Base-by-base conservation (phyloP, 75 land plant genomes). In the Picea sitchensis region DNA sequence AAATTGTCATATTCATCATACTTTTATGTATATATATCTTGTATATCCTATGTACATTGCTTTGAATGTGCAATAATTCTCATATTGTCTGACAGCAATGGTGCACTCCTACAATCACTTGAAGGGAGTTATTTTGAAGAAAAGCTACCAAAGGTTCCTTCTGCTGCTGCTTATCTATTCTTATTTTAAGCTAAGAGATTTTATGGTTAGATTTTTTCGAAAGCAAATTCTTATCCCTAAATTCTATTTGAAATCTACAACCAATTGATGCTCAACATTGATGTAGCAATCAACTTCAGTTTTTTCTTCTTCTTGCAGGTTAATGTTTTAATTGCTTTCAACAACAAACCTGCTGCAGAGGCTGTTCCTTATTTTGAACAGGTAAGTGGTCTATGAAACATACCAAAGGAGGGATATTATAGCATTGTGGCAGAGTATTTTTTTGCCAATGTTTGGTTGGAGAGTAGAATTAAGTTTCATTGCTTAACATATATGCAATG, bases 261-360 rank as follows among this genome's bases (percentile, higher is more conserved):
- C 47, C 72, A 36, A 32, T n/a, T n/a, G n/a, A n/a, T n/a, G 47
- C 67, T 68, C 36, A 68, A 6, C n/a, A n/a, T 8, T 36, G 47
- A 68, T 68, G 34, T 38, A 36, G 41, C 18, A 18, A 36, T 38
- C 6, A 68, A 38, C 1, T 38, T 38, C 41, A 38, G 41, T 38
- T 8, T 17, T 68, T 68, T 68, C 41, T 68, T 81, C 30, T 67
- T 88, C 26, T 85, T 75, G 84, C 88, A 96, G 99, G 98, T 95
- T 56, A 96, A 88, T 92, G 95, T 84, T 58, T 87, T 96, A 44
- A 86, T 96, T 64, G 88, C 99, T 12, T 96, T 87, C 90, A 94
- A 92, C 87, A 96, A 96, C 89, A 89, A 87, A 84, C 94, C 99
- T 69, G 98, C 95, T 65, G 68, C 95, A 72, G 95, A 96, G 72